A percentile compares a stretch with the other conserved stretches of the same genome.
These are phyloP conservation scores for Globisporangium alternatum DNA, from an alignment of 352 stramenopile genomes.

Conservation along the genomic window DNA sequence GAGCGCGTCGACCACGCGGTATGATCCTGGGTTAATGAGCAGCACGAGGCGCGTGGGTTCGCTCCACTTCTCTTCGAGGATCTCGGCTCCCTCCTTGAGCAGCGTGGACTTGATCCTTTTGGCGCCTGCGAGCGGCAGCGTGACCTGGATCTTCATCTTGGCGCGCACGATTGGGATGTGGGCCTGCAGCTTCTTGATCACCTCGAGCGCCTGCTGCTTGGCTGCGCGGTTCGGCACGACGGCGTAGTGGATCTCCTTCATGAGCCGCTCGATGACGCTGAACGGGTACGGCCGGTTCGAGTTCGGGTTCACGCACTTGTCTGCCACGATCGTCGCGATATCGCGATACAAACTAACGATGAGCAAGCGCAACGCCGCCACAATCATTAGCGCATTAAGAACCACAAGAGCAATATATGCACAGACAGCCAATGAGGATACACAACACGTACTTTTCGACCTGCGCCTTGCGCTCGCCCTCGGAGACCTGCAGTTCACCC, in stretches of 20 bases:
- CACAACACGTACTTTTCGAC: constrained; percentile 73
- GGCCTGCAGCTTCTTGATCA: constrained; percentile 92
- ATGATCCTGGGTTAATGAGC: constrained; percentile 74
- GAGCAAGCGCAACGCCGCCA: not conserved
- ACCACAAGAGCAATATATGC: not conserved
- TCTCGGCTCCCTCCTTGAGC: constrained; percentile 57
- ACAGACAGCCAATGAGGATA: not conserved
- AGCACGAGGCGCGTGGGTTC: constrained; percentile 62
- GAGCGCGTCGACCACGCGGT: constrained; percentile 70
- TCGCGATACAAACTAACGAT: constrained; percentile 86
- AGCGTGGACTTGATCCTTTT: constrained; percentile 62
- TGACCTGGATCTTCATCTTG: constrained; percentile 95
- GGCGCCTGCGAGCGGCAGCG: constrained; percentile 41
- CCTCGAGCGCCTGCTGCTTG: constrained; percentile 97
- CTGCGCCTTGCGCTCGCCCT: constrained; percentile 93
- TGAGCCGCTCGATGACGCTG: constrained; percentile 94
- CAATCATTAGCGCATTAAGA: not conserved
- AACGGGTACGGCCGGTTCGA: constrained; percentile 96
- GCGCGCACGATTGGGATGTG: constrained; percentile 95
- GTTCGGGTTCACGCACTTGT: constrained; percentile 96
- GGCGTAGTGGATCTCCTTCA: constrained; percentile 96
- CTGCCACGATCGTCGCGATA: constrained; percentile 95
- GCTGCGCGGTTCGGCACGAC: constrained; percentile 93
- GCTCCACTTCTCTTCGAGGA: constrained; percentile 59
- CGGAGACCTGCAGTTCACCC: constrained; percentile 96